Conservation (phyloP, 352 stramenopile genomes). For the Phytophthora fragariaefolia region DNA sequence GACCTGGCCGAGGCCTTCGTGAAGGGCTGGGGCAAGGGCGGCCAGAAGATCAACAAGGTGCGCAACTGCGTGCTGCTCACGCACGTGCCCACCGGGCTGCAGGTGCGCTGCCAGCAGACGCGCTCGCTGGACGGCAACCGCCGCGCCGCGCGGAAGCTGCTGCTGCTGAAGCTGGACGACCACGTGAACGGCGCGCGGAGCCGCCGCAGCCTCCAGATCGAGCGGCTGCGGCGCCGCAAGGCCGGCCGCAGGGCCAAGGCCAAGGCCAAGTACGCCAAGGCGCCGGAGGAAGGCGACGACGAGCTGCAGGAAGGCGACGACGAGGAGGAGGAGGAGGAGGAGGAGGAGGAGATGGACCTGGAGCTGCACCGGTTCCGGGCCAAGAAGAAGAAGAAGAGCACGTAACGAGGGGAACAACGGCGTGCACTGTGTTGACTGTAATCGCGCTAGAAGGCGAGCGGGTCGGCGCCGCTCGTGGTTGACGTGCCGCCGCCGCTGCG, state of each 20-base stretch:
- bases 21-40: slow-evolving; percentile 88
- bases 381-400: slow-evolving; percentile 33
- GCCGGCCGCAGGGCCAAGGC: slow-evolving; percentile 58
- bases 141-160: slow-evolving; percentile 70
- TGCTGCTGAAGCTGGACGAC: slow-evolving; percentile 82
- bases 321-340: slow-evolving; percentile 19
- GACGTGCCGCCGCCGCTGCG: slow-evolving; percentile 8
- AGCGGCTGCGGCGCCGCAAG: slow-evolving; percentile 74
- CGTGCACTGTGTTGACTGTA: background rate
- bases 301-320: slow-evolving; percentile 23
- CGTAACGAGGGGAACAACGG: background rate
- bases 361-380: slow-evolving; percentile 46
- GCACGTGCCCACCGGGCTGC: slow-evolving; percentile 78
- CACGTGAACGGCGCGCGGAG: slow-evolving; percentile 70
- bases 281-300: slow-evolving; percentile 5
- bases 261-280: slow-evolving; percentile 61
- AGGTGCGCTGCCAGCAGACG: slow-evolving; percentile 83
- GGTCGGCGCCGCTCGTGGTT: slow-evolving; percentile 21
- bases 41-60: slow-evolving; percentile 94
- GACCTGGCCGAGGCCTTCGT: slow-evolving; percentile 86
- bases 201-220: slow-evolving; percentile 67
- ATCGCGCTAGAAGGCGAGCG: slow-evolving; percentile 38
- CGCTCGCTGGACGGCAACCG: slow-evolving; percentile 83
- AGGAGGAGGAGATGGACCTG: slow-evolving; percentile 27
- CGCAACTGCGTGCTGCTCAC: slow-evolving; percentile 90